Evolutionary conservation across 192 early-diverging fungal species (phyloP).

Genomic region (Helicostylum pulchrum): DNA sequence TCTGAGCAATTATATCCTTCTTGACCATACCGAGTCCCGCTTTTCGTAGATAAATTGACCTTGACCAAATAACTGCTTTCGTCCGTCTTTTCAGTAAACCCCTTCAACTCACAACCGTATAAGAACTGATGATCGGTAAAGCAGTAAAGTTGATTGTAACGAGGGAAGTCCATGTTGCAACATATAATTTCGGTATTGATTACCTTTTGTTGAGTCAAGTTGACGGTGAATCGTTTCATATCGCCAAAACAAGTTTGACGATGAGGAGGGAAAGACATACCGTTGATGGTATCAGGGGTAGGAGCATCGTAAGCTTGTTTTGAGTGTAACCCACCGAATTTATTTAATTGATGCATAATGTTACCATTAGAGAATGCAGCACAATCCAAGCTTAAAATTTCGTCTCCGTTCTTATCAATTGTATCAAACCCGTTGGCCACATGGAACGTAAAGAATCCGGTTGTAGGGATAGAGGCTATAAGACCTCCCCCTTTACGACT

Average conservation of each 20-base stretch:
- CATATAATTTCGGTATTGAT: neutral
- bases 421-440: constrained; percentile 10
- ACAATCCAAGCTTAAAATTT: constrained; percentile 1
- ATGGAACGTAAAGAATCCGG: constrained; percentile 15
- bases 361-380: constrained; percentile 5
- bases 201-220: neutral
- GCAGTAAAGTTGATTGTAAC: neutral
- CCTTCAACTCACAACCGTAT: constrained; percentile 4
- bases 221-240: neutral
- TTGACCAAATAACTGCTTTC: constrained; percentile 4
- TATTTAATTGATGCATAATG: constrained; percentile 3
- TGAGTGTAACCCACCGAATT: neutral
- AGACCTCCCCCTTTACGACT: constrained; percentile 4
- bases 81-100: too few species aligned
- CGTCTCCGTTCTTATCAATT: neutral
- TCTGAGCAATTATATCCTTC: constrained; percentile 31
- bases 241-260: constrained; percentile 8
- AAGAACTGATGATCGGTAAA: neutral
- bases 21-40: neutral
- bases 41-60: neutral
- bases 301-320: neutral
- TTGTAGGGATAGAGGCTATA: constrained; percentile 5
- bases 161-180: constrained; percentile 4
- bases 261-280: neutral
- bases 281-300: neutral